Base-by-base conservation (phyloP, 768 basidiomycete species). In the Mycena crocata region DNA sequence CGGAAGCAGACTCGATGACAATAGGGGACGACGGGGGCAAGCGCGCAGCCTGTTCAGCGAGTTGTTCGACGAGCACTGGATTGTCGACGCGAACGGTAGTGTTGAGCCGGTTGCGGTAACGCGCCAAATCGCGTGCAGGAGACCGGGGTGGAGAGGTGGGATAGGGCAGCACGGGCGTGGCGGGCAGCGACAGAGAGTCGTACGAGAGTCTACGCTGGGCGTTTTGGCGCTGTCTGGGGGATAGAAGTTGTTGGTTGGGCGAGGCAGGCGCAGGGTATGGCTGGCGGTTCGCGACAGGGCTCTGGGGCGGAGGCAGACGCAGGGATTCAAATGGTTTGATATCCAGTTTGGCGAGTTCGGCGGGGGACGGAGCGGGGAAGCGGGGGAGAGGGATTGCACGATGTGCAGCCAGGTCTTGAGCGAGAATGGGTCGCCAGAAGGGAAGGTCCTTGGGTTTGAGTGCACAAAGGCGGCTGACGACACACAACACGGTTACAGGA, bases 171-270 rank as follows among this genome's bases (percentile, higher is more conserved):
- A 48, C 44, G 24, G 57, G 64, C 1, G 57, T 59, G 32, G 57
- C 14, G 31, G 49, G 63, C 35, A 45, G 56, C 12, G 57, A 66
- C 50, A 58, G 19, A 21, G 49, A 39, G 34, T 66, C 30, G 32
- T 66, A 55, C 14, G 58, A 10, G 39, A 57, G 58, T 51, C 45
- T 60, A 26, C 37, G 58, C 28, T 66, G 58, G 6, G 59, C 58
- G 14, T 21, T 40, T 49, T 57, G 65, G 39, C 57, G 64, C 64
- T 60, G 44, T 58, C 49, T 39, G 26, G 63, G 56, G 63, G 63
- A 52, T 60, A 66, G 58, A 55, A 65, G 42, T 46, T 51, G 57
- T 57, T 26, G 42, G 40, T 58, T 66, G 34, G 64, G 64, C 21
- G 57, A 66, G 19, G 34, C 51, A 23, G 42, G 57, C 14, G 57